Percentiles rank a stretch among this genome's conserved stretches.
Conservation (phyloP, 305 asterid species). For the Solanum aculeatissimum region DNA sequence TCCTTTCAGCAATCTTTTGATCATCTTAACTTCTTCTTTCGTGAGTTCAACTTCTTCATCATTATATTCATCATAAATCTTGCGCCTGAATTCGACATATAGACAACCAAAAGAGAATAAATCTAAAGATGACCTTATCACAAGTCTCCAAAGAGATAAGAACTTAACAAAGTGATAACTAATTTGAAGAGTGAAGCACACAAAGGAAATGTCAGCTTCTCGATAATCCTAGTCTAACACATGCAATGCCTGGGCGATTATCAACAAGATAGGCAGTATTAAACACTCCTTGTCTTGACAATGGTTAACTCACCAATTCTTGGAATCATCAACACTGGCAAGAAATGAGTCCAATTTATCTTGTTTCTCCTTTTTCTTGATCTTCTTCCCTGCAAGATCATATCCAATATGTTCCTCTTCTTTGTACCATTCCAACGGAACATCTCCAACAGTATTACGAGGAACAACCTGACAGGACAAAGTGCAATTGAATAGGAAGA, state of each 20-base stretch:
- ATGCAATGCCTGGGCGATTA: not conserved
- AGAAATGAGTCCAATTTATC: constrained; percentile 78
- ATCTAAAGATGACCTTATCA: not conserved
- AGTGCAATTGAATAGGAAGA: not conserved
- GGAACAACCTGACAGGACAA: constrained; percentile 58
- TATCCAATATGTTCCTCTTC: constrained; percentile 98
- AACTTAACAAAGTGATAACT: not conserved
- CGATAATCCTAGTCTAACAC: not conserved
- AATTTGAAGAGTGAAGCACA: not conserved
- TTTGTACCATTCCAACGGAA: constrained; percentile 79
- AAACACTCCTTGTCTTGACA: not conserved
- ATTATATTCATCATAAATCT: constrained; percentile 66
- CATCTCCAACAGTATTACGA: constrained; percentile 84
- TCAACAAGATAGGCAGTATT: not conserved
- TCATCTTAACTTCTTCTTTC: constrained; percentile 49
- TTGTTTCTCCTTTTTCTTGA: constrained; percentile 77
- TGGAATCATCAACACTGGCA: constrained; percentile 64
- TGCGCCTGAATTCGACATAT: constrained; percentile 47
- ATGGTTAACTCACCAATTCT: constrained; percentile 54
- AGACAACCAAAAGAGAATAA: not conserved
- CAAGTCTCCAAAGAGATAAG: not conserved
- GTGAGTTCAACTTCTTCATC: constrained; percentile 91
- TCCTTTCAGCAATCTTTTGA: constrained; percentile 60
- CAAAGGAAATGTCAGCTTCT: not conserved
- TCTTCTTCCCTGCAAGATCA: constrained; percentile 79